Conservation (phyloP, 1,284 basidiomycete species). For the Puccinia brachypodii region DNA sequence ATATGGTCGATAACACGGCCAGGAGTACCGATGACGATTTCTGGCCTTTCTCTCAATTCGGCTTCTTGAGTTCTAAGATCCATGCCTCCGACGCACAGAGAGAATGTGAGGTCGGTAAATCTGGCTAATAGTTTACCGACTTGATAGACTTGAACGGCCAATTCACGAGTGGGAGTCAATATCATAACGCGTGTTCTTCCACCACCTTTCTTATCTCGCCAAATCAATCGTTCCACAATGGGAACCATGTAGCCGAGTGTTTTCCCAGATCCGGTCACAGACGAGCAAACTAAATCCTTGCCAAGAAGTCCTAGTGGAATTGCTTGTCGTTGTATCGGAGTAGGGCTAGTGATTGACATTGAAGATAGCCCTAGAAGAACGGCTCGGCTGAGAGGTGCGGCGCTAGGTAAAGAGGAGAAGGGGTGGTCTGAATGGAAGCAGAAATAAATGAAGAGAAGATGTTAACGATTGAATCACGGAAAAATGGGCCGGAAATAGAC, state of each 20-base stretch:
- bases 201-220: conserved; percentile 48
- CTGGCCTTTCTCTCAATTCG: conserved; percentile 78
- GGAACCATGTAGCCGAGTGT: conserved; percentile 95
- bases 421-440: conserved; percentile 35
- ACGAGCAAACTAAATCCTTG: conserved; percentile 90
- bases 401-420: conserved; percentile 46
- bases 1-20: conserved; percentile 96
- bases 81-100: conserved; percentile 84
- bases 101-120: conserved; percentile 84
- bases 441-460: neutral
- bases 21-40: conserved; percentile 90
- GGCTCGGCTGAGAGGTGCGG: conserved; percentile 76
- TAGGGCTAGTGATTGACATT: conserved; percentile 79
- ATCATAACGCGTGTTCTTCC: conserved; percentile 86
- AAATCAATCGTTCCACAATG: conserved; percentile 76
- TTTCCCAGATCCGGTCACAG: conserved; percentile 94
- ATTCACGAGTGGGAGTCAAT: conserved; percentile 86
- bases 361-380: conserved; percentile 80
- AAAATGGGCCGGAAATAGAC: neutral
- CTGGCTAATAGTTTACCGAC: conserved; percentile 80
- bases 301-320: conserved; percentile 90
- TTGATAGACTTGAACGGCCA: conserved; percentile 90
- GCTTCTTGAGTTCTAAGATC: conserved; percentile 87
- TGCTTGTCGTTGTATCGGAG: conserved; percentile 89
- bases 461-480: neutral